Evolutionary conservation across 768 basidiomycete genomes (phyloP).

Genomic region (Lactarius sp.): DNA sequence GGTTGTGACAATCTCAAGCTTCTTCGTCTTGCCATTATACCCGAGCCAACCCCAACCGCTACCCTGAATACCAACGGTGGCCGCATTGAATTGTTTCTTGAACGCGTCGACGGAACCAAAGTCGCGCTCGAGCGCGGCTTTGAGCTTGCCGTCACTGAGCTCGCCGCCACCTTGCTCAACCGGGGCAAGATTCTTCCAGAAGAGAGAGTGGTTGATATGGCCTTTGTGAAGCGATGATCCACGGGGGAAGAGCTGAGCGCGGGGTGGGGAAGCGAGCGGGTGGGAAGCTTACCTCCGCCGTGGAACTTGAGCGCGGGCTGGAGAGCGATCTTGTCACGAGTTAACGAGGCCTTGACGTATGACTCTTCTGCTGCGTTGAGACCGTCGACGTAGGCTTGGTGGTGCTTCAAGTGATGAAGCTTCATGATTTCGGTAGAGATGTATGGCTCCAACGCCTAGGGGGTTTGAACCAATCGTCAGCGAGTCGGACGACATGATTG

Average conservation of each 20-base stretch:
- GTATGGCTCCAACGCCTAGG: slow-evolving; percentile 82
- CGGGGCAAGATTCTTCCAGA: slow-evolving; percentile 97
- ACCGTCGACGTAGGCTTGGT: slow-evolving; percentile 90
- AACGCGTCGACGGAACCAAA: slow-evolving; percentile 86
- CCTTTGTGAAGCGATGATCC: slow-evolving; percentile 39
- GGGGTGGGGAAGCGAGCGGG: slow-evolving; percentile 16
- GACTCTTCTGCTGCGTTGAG: slow-evolving; percentile 88
- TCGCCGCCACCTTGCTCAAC: slow-evolving; percentile 55
- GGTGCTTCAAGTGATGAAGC: slow-evolving; percentile 88
- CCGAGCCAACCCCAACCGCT: slow-evolving; percentile 99
- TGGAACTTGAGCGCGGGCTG: slow-evolving; percentile 96
- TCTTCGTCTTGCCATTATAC: slow-evolving; percentile 57
- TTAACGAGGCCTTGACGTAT: slow-evolving; percentile 60
- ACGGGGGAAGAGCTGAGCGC: not conserved
- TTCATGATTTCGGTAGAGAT: slow-evolving; percentile 93
- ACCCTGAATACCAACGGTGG: slow-evolving; percentile 90
- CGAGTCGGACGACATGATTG: not conserved
- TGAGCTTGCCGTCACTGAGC: slow-evolving; percentile 61
- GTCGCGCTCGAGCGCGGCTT: slow-evolving; percentile 67
- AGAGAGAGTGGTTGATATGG: slow-evolving; percentile 92
- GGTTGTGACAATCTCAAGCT: slow-evolving; percentile 88
- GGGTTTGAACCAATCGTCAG: slow-evolving; percentile 14
- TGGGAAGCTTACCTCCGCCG: slow-evolving; percentile 65
- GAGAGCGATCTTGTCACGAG: slow-evolving; percentile 73
- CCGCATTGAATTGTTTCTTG: slow-evolving; percentile 81